Conservation (phyloP, 495 filamentous ascomycete species). For the Aspergillus cristatus region DNA sequence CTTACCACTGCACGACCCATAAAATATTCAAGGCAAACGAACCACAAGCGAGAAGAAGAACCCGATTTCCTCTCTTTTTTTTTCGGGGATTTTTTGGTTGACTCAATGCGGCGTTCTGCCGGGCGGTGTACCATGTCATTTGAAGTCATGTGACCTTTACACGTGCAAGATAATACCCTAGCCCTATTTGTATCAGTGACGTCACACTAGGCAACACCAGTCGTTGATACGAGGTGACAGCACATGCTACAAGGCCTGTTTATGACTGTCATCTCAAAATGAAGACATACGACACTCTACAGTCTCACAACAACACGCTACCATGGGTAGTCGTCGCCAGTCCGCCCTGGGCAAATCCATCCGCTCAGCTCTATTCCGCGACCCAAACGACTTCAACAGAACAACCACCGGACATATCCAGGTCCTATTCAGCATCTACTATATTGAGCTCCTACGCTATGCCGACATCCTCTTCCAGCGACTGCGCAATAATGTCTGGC, state of each 20-base stretch:
- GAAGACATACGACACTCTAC: too few relatives aligned
- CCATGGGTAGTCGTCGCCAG: conserved; percentile 25
- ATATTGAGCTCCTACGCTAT: conserved; percentile 25
- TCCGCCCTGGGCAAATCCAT: conserved; percentile 25
- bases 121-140: conserved; percentile 25
- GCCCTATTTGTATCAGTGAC: conserved; percentile 1
- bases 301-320: too few relatives aligned
- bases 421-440: conserved; percentile 27
- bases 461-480: conserved; percentile 17
- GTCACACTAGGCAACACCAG: not conserved
- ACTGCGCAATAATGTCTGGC: conserved; percentile 36
- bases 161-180: too few relatives aligned
- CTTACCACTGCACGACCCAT: conserved; percentile 36
- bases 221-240: too few relatives aligned
- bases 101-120: conserved; percentile 19
- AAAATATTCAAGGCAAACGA: conserved; percentile 20
- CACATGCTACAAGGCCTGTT: too few relatives aligned
- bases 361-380: conserved; percentile 22
- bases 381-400: conserved; percentile 19
- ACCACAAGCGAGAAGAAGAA: conserved; percentile 13
- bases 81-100: conserved; percentile 6
- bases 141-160: conserved; percentile 4
- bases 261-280: too few relatives aligned
- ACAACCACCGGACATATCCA: conserved; percentile 18
- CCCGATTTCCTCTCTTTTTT: conserved; percentile 20